Evolutionary conservation across 495 filamentous ascomycete genomes (phyloP).

Genomic region (Aspergillus haitiensis): DNA sequence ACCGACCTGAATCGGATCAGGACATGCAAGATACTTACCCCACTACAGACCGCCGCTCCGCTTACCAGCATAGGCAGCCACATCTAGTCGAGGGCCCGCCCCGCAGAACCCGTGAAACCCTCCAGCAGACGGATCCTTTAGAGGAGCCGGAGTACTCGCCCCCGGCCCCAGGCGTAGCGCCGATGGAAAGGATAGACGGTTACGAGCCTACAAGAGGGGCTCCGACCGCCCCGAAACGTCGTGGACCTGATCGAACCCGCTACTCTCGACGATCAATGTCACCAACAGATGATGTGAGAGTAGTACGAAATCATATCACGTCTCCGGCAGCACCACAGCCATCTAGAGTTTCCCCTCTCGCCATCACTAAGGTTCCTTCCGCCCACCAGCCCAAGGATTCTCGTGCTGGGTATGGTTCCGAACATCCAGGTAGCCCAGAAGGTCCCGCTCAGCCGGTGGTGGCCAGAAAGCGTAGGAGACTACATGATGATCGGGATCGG

Average conservation of each 20-base stretch:
- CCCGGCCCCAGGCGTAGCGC: slow-evolving; percentile 44
- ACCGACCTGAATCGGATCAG: slow-evolving; percentile 46
- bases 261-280: slow-evolving; percentile 29
- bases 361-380: slow-evolving; percentile 59
- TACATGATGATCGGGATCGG: slow-evolving; percentile 36
- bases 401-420: slow-evolving; percentile 28
- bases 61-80: slow-evolving; percentile 34
- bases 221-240: slow-evolving; percentile 24
- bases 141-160: slow-evolving; percentile 56
- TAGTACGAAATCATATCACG: slow-evolving; percentile 61
- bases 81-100: slow-evolving; percentile 23
- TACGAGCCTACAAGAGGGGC: slow-evolving; percentile 28
- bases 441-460: slow-evolving; percentile 32
- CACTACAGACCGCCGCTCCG: slow-evolving; percentile 42
- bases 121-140: slow-evolving; percentile 29
- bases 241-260: slow-evolving; percentile 23
- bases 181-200: slow-evolving; percentile 30
- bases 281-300: slow-evolving; percentile 40
- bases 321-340: slow-evolving; percentile 82
- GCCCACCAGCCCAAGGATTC: slow-evolving; percentile 36
- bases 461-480: slow-evolving; percentile 52
- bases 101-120: slow-evolving; percentile 25
- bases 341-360: slow-evolving; percentile 75
- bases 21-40: slow-evolving; percentile 50
- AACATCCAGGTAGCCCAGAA: slow-evolving; percentile 42